These are phyloP conservation scores for Aphanomyces invadans DNA, from an alignment of 352 stramenopile genomes.

Conservation along the genomic window DNA sequence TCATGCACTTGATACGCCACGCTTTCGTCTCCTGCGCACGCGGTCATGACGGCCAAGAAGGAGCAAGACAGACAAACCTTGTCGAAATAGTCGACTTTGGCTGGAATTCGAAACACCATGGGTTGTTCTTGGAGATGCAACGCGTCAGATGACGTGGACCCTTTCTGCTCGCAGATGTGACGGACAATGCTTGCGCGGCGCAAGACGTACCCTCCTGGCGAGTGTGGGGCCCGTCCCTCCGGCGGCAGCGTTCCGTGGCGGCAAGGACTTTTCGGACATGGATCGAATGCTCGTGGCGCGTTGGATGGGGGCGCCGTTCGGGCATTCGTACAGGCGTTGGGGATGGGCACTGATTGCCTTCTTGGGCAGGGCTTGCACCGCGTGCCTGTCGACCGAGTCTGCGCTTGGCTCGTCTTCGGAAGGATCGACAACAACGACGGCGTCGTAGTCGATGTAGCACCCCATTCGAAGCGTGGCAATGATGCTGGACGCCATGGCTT, in stretches of 20 bases:
- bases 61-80: too few species aligned
- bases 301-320: background rate
- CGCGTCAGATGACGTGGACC: too few species aligned
- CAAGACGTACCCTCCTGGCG: too few species aligned
- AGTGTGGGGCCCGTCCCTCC: background rate
- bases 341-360: background rate
- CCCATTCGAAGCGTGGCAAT: slow-evolving; percentile 18
- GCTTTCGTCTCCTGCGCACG: background rate
- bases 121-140: background rate
- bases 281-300: background rate
- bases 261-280: background rate
- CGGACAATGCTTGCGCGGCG: too few species aligned
- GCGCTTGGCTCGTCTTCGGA: background rate
- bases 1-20: background rate
- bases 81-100: too few species aligned
- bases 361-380: background rate
- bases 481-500: background rate
- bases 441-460: slow-evolving; percentile 13
- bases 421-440: background rate
- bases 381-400: slow-evolving; percentile 10
- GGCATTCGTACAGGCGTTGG: background rate
- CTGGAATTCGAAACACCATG: background rate
- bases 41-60: too few species aligned
- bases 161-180: too few species aligned
- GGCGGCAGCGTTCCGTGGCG: background rate